Evolutionary conservation across 768 basidiomycete genomes (phyloP), one percentile per base, ranked within the genome.

Genomic region (Boletus reticuloceps): DNA sequence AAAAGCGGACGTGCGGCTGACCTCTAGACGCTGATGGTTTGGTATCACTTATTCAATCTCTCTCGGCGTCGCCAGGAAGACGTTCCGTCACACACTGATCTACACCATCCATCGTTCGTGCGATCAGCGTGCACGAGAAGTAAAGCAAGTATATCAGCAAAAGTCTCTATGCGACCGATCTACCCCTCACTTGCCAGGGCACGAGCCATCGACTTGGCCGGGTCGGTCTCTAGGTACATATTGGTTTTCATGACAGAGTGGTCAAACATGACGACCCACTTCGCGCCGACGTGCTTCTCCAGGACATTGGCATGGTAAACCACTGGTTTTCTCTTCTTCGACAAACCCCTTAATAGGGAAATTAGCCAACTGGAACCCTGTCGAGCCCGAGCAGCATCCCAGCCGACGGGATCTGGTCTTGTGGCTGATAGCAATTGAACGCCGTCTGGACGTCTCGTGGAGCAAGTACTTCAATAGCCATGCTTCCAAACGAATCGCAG

Each of bases 1-100:
- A 10, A 17, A 14, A 39, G 9, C 16, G 11, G 20, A 32, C 10
- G 9, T 14, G 6, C 6, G 17, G 13, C 53, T 41, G 29, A 64
- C 50, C 76, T 72, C 77, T 75, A 77, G 48, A 76, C 68, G 57
- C 77, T 78, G 59, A 77, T 74, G 61, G 77, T 72, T 49, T 69
- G 74, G 34, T 71, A 66, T 36, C 75, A n/a, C n/a, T n/a, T n/a
- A n/a, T n/a, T n/a, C n/a, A 77, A 65, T n/a, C 77, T 17, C 71
- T 69, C 45, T 75, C 73, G 2, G 74, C 76, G 4, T 79, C 76
- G 19, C 65, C 72, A 9, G 66, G 67, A 11, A 73, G 69, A 42
- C 74, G 72, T 7, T 67, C 32, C 37, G n/a, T 39, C 20, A 50
- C 8, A 8, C 25, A 7, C 52, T 38, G 14, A 7, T 32, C 37